Base-by-base conservation (phyloP, 2,329 filamentous ascomycete genomes). In the Camillea tinctor region DNA sequence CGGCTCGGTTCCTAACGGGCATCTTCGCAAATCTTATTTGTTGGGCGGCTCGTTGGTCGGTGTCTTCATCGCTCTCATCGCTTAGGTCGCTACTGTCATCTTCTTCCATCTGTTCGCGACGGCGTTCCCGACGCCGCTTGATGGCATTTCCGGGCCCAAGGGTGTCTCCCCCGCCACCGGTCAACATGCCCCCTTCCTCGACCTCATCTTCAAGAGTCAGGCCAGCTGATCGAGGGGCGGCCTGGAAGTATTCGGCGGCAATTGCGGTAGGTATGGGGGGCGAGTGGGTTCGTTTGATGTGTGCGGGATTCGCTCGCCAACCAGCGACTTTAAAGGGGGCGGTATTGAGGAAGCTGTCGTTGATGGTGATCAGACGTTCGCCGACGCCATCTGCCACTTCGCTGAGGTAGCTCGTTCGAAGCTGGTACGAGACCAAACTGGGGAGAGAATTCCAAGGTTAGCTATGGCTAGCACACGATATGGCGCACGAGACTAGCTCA, bases 11-110 rank as follows among this genome's bases (percentile, higher is more conserved):
- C 26, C 93, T 86, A 50, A 97, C 84, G 1, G 95, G 94, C 91
- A 97, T 94, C 77, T 98, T 98, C 54, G 90, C 88, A 75, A 99
- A 99, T 72, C 94, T 93, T 73, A 98, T 97, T 74, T 96, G 92
- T 72, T 96, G 92, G 2, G 90, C 89, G 51, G 91, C 89, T 57
- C 90, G 76, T 63, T 87, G 83, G 59, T 92, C 89, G 1, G 84
- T 81, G 56, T 93, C 90, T 22, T 93, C 90, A 55, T 95, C 91
- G 68, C 90, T 94, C 67, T 94, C 90, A 69, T 95, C 91, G 72
- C 88, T 93, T 57, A 94, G 78, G 68, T 94, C 91, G 70, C 90
- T 93, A 74, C 91, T 95, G 71, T 94, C 91, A 60, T 93, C 90
- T 69, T 95, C 91, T 66, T 93, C 90, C 78, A 92, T 85, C 73